Evolutionary conservation across 2,329 filamentous ascomycete genomes (phyloP).

Genomic region (Sporothrix pseudoabietina): DNA sequence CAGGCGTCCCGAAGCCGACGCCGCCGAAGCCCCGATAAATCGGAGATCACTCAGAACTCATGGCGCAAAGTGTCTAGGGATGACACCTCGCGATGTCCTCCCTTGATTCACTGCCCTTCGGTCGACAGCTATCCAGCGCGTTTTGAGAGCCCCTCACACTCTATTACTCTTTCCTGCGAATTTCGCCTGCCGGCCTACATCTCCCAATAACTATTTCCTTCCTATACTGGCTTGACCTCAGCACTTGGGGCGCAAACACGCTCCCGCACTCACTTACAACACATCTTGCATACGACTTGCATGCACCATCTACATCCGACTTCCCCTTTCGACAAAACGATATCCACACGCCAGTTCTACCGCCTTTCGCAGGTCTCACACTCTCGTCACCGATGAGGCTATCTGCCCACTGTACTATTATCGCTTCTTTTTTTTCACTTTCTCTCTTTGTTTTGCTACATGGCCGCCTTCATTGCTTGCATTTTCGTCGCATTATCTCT

Average conservation of each 20-base stretch:
- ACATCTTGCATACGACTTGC: constrained; percentile 29
- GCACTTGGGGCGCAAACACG: constrained; percentile 11
- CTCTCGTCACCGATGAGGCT: neutral
- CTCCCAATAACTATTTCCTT: neutral
- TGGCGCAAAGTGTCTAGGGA: neutral
- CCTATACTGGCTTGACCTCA: neutral
- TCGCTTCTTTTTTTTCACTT: neutral
- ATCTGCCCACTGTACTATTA: constrained; percentile 29
- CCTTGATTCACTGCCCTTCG: constrained; percentile 1
- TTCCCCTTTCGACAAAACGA: neutral
- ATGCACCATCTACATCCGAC: constrained; percentile 20
- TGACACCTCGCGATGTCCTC: constrained; percentile 17
- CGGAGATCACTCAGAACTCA: neutral
- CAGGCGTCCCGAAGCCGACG: constrained; percentile 44
- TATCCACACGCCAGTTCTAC: constrained; percentile 15
- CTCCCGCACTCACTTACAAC: constrained; percentile 28
- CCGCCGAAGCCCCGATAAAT: constrained; percentile 44
- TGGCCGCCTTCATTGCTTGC: constrained; percentile 5
- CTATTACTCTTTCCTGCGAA: neutral
- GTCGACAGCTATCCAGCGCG: neutral
- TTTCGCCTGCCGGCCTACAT: neutral
- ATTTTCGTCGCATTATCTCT: constrained; percentile 24
- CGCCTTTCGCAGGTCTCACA: constrained; percentile 18
- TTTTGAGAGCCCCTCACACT: neutral
- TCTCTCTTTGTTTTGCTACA: constrained; percentile 19